phyloP scores from a whole-genome alignment of 306 rosid species.

The Vigna angularis region DNA sequence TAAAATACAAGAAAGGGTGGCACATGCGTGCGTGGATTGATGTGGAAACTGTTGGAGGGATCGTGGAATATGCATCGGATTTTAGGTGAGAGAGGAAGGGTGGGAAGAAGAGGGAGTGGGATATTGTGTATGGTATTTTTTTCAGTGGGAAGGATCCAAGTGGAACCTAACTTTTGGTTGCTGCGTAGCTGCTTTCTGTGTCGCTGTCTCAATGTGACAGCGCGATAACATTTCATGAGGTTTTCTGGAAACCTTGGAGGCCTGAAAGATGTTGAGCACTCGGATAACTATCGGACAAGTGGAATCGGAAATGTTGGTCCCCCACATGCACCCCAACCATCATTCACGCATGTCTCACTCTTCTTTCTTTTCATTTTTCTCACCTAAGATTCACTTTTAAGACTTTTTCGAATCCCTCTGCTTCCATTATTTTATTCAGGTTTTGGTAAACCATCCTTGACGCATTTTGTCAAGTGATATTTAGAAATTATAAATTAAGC shows the following conservation, averaged over 20 bases:
- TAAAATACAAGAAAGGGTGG: too few species aligned
- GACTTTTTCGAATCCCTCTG: background rate
- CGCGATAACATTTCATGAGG: constrained; percentile 27
- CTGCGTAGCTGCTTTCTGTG: constrained; percentile 46
- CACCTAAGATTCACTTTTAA: constrained; percentile 11
- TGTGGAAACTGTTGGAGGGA: constrained; percentile 38
- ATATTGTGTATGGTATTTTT: background rate
- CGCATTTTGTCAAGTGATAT: constrained; percentile 6
- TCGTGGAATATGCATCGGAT: constrained; percentile 53
- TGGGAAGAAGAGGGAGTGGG: background rate
- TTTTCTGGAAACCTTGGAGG: constrained; percentile 38
- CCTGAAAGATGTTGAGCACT: constrained; percentile 12
- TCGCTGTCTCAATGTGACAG: constrained; percentile 46
- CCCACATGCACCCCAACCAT: constrained; percentile 39
- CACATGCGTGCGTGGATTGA: constrained; percentile 21
- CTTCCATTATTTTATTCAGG: constrained; percentile 31
- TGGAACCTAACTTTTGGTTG: constrained; percentile 40
- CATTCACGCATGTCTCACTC: constrained; percentile 23
- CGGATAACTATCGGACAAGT: constrained; percentile 26
- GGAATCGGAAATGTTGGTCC: constrained; percentile 48
- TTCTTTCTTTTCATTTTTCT: constrained; percentile 1
- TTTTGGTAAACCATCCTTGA: background rate
- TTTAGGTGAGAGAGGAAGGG: background rate
- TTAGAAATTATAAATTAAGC: background rate
- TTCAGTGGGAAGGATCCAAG: constrained; percentile 45